Evolutionary conservation across 2,329 filamentous ascomycete species (phyloP), one percentile per base, ranked within the genome.

Genomic region (Fusarium metavorans): DNA sequence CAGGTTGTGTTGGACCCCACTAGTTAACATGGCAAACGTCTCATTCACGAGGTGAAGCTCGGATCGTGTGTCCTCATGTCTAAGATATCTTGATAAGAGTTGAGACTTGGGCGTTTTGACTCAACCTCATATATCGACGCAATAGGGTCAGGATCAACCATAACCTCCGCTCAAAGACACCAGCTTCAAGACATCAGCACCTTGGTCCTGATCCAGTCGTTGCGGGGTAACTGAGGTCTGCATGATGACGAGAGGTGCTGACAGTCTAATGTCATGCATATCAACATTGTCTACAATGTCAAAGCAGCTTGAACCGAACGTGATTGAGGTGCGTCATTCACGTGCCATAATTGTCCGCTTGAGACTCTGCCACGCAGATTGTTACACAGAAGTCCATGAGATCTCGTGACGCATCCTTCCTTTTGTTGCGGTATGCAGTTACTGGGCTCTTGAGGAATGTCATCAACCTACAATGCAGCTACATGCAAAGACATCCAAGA

Each of bases 231-330:
- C 25, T 30, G 48, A 52, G 50, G 27, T 54, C 50, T 54, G 50
- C 50, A 54, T 54, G 50, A 54, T 54, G 50, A 54, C 50, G 50
- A 54, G 50, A 54, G 50, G 27, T 34, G 50, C 50, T 54, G 27
- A 32, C 50, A 34, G 27, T 54, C 50, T 30, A 54, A 54, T 54
- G 50, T 34, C 50, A 34, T 34, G 50, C 50, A 54, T 54, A 54
- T 54, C 50, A 11, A 7, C 50, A 27, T 54, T 54, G 50, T 30
- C 14, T 54, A n/a, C 27, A 30, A 32, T n/a, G 18, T 30, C 25
- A 52, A 27, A 30, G 18, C 27, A 52, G 48, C 27, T 32, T 20
- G 48, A 32, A 25, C 27, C n/a, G 48, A 48, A 14, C 43, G 10
- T 52, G 48, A 52, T 52, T 14, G 48, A 52, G 27, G 18, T 52